These are phyloP conservation scores for Trifolium dubium DNA, from an alignment of 306 rosid species.

Conservation along the genomic window DNA sequence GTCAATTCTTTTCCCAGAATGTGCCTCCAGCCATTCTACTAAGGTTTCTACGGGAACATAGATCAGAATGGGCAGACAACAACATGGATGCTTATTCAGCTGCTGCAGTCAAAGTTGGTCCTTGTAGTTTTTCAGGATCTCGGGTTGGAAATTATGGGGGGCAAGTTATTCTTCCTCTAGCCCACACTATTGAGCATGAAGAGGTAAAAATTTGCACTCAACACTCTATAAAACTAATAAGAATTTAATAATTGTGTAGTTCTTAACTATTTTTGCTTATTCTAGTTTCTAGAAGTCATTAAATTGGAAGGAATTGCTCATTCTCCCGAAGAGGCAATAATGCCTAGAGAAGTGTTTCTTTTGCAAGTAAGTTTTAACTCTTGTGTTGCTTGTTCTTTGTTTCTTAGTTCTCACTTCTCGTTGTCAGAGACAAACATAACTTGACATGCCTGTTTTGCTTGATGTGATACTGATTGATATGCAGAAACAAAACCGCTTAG, in stretches of 20 bases:
- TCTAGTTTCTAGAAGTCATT: conserved; percentile 89
- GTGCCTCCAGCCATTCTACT: conserved; percentile 96
- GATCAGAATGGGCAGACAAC: conserved; percentile 99
- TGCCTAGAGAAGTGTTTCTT: conserved; percentile 92
- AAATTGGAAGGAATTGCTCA: conserved; percentile 90
- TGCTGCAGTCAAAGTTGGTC: conserved; percentile 94
- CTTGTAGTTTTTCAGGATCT: conserved; percentile 88
- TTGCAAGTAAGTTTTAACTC: conserved; percentile 67
- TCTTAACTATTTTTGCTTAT: conserved; percentile 12
- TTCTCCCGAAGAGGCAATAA: conserved; percentile 78
- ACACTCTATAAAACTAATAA: not conserved
- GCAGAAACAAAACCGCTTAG: not conserved
- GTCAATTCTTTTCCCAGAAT: conserved; percentile 56
- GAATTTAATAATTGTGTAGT: not conserved
- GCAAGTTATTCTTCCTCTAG: conserved; percentile 95
- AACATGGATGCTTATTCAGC: conserved; percentile 96
- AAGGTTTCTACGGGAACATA: conserved; percentile 89
- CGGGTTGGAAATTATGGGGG: conserved; percentile 91
- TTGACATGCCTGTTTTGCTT: conserved; percentile 7
- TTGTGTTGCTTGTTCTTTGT: conserved; percentile 15
- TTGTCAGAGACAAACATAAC: not conserved
- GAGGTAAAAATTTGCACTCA: conserved; percentile 57
- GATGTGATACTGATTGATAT: not conserved
- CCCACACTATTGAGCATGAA: conserved; percentile 95
- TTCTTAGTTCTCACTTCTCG: conserved; percentile 9